Base-by-base conservation (phyloP, 164 flowering plant species). In the Warburgia ugandensis region DNA sequence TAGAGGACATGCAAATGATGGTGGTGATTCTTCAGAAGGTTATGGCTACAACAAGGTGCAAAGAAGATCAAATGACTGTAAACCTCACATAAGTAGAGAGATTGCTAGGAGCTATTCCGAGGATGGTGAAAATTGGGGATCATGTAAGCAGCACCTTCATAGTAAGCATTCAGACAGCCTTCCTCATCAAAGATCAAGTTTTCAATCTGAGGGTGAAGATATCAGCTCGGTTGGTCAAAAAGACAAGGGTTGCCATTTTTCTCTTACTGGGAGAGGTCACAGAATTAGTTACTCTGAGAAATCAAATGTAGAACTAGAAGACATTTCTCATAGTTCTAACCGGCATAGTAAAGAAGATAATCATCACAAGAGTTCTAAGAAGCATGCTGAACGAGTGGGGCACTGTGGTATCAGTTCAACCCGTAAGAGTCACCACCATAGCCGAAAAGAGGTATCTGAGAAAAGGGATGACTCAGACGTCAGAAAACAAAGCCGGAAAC, bases 221-320 rank as follows among this genome's bases (percentile, higher is more conserved):
- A 22, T 38, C 39, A 32, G 13, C 45, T 44, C 59, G 3, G 35
- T 30, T 40, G 69, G 65, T 19, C 58, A 43, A 33, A 68, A 67
- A 43, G 50, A 51, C 42, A 68, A 70, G 52, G 63, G 26, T 52
- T 57, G 57, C 56, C 73, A 33, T 55, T 58, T 68, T 38, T 55
- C 71, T n/a, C n/a, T n/a, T n/a, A n/a, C n/a, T 3, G 35, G 42
- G 51, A 73, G 70, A 56, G 74, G 72, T 35, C 56, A 29, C 30
- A 62, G 48, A 58, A 28, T 56, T 6, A 31, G 40, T 59, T 62
- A 54, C 30, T 45, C 62, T 5, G 84, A 69, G 38, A 71, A 58
- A 58, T 67, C 74, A 38, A 57, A 54, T 58, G 69, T 75, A 25
- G 77, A 62, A 45, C 55, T 58, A 17, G 73, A 72, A 31, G 72